Evolutionary conservation across 345 rosid species (phyloP), one percentile per base, ranked within the genome.

Genomic region (Citrus inodora): DNA sequence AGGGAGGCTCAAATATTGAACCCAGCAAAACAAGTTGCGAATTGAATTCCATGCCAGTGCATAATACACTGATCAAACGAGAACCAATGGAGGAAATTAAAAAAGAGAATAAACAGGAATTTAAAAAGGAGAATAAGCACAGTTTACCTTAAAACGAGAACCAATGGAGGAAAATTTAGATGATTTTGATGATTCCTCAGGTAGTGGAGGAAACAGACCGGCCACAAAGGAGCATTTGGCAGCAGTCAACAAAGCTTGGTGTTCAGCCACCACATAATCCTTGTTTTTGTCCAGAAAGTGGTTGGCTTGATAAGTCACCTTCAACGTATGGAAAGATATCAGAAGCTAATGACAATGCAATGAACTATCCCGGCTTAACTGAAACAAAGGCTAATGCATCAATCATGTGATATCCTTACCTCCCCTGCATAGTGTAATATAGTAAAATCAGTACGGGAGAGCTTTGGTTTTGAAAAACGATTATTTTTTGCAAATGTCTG

Each of bases 151-250:
- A 85, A 94, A 94, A 66, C 96, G 91, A 61, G 97, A 80, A 48
- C 97, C 98, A 69, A 94, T 94, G 74, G 98, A 94, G 82, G 98
- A 92, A 87, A 94, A 94, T 79, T 94, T 94, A n/a, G 98, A 92
- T 76, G 95, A 89, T 79, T 93, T 92, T 62, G 97, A 90, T 73
- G 97, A 85, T 78, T 94, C 98, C 83, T 92, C 94, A 25, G 92
- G 92, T 73, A 91, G 93, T 28, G 93, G 90, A 55, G 93, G 97
- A 85, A 92, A 94, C 37, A 94, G 85, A 82, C 90, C 81, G 17
- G 93, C 89, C 80, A 87, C 96, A 82, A 94, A 94, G 53, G 87
- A 65, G 85, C 97, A 94, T 59, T 87, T 86, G 65, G 98, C 90
- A 27, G 96, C 97, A 76, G 90, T 82, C 88, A 94, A 81, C 73